phyloP scores from a whole-genome alignment of 164 flowering plant genomes.

The Tetrastigma voinierianum region DNA sequence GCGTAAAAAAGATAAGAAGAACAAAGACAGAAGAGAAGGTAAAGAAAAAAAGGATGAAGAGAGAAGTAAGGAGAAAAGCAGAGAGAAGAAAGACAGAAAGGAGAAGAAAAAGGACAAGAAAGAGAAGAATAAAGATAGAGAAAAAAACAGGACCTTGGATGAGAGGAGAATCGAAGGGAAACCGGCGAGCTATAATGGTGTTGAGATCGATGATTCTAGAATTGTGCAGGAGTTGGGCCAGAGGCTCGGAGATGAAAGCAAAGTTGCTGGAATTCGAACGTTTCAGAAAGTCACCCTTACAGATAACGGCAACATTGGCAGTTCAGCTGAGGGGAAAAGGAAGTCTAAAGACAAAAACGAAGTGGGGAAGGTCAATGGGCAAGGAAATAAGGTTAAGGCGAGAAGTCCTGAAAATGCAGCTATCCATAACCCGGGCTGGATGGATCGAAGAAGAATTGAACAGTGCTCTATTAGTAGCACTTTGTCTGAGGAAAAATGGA shows the following conservation, averaged over 20 bases:
- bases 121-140: conserved; percentile 19
- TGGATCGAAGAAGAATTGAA: conserved; percentile 10
- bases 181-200: conserved; percentile 11
- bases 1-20: conserved; percentile 23
- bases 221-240: conserved; percentile 22
- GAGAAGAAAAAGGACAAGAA: conserved; percentile 20
- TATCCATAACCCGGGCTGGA: neutral
- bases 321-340: neutral
- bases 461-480: conserved; percentile 6
- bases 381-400: conserved; percentile 7
- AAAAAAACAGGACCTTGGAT: conserved; percentile 22
- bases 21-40: conserved; percentile 15
- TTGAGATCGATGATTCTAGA: conserved; percentile 6
- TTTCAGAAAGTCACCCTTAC: conserved; percentile 8
- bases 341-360: conserved; percentile 13
- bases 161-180: conserved; percentile 21
- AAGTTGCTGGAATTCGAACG: conserved; percentile 12
- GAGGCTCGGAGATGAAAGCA: conserved; percentile 13
- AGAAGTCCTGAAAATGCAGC: conserved; percentile 6
- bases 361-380: conserved; percentile 10
- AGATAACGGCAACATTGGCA: conserved; percentile 10
- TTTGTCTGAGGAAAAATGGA: conserved; percentile 1
- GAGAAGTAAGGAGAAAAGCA: conserved; percentile 16
- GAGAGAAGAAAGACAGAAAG: conserved; percentile 19
- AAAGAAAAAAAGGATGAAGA: conserved; percentile 25